Percentiles rank a stretch among this genome's conserved stretches.
Conservation (phyloP, 257 asterid genomes). For the Rauvolfia tetraphylla region DNA sequence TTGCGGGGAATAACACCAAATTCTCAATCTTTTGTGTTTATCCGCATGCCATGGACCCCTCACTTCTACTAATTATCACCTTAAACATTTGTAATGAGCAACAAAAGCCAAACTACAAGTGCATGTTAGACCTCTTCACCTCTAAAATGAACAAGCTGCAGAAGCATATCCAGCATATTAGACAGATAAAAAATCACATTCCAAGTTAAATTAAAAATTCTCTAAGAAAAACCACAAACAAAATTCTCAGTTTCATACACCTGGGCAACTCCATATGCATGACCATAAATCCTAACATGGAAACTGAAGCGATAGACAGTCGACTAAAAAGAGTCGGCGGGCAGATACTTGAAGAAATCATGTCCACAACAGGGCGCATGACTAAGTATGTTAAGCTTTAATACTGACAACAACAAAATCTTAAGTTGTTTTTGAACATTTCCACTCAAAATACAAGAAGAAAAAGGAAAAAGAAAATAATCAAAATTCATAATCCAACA, state of each 20-base stretch:
- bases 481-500: not conserved
- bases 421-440: not conserved
- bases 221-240: not conserved
- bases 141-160: not conserved
- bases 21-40: too few species aligned
- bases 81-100: not conserved
- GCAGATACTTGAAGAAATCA: not conserved
- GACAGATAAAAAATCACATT: not conserved
- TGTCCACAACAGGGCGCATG: not conserved
- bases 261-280: not conserved
- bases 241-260: not conserved
- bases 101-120: not conserved
- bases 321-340: too few species aligned
- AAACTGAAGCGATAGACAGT: not conserved
- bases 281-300: not conserved
- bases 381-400: not conserved
- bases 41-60: not conserved
- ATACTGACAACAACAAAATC: not conserved
- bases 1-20: too few species aligned
- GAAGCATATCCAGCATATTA: not conserved
- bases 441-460: not conserved
- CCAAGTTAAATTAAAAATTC: not conserved
- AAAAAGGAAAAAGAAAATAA: not conserved
- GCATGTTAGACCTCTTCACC: not conserved
- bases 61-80: too few species aligned